Percentiles rank a stretch among this genome's conserved stretches.
These are phyloP conservation scores for Tylopilus rubrobrunneus DNA, from an alignment of 768 basidiomycete species.

Conservation along the genomic window DNA sequence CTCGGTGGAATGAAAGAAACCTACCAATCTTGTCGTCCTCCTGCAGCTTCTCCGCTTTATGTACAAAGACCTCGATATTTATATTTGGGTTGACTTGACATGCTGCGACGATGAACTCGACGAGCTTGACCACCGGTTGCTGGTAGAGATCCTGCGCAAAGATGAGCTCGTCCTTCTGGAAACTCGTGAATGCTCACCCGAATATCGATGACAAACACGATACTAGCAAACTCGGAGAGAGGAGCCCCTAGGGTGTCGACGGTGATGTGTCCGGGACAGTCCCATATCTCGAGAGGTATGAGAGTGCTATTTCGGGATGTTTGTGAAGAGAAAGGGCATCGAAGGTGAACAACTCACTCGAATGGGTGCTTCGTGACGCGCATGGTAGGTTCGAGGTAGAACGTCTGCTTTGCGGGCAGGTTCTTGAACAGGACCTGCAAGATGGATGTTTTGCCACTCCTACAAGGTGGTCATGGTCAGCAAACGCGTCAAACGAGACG, in stretches of 20 bases:
- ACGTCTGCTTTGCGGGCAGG: constrained; percentile 76
- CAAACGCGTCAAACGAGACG: neutral
- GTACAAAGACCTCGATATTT: constrained; percentile 88
- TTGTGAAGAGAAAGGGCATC: neutral
- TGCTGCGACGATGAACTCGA: constrained; percentile 76
- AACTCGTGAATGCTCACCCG: constrained; percentile 49
- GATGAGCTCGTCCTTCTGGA: constrained; percentile 1
- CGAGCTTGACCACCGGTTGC: constrained; percentile 76
- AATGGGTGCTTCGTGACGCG: constrained; percentile 68
- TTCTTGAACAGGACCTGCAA: constrained; percentile 89
- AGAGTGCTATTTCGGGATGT: constrained; percentile 57
- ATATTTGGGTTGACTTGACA: constrained; percentile 73
- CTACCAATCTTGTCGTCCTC: constrained; percentile 89
- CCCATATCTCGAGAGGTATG: constrained; percentile 93
- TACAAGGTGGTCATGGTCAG: constrained; percentile 28
- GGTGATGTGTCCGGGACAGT: constrained; percentile 84
- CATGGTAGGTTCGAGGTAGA: constrained; percentile 87
- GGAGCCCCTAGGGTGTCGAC: constrained; percentile 73
- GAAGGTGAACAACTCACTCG: constrained; percentile 56
- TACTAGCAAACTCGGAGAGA: constrained; percentile 73
- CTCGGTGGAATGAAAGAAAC: constrained; percentile 15
- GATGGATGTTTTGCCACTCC: constrained; percentile 91
- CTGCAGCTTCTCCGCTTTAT: constrained; percentile 88
- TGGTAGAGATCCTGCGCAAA: constrained; percentile 70
- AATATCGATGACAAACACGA: constrained; percentile 95